Conservation (phyloP, 2,329 filamentous ascomycete species). For the Sporothrix humicola region DNA sequence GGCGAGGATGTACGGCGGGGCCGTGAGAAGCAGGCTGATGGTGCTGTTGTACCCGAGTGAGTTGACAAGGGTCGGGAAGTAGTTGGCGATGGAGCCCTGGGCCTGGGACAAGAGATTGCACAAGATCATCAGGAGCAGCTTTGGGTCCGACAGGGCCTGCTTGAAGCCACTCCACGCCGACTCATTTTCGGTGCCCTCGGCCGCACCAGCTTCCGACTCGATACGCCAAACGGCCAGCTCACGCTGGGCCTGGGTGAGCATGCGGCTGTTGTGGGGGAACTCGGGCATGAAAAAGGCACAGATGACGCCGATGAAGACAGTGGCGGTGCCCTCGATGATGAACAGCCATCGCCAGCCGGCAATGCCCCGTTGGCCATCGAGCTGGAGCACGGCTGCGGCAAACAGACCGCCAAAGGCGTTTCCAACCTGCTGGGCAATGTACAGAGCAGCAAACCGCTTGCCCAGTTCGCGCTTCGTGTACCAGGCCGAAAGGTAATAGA, state of each 20-base stretch:
- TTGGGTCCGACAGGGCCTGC: constrained; percentile 31
- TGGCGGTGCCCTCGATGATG: constrained; percentile 52
- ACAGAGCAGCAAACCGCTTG: constrained; percentile 47
- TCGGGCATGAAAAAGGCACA: constrained; percentile 48
- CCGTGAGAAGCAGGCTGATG: constrained; percentile 53
- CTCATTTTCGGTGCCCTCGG: constrained; percentile 47
- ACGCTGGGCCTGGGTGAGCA: constrained; percentile 42
- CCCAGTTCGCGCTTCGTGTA: constrained; percentile 50
- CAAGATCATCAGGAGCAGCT: constrained; percentile 34
- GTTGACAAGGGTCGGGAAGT: constrained; percentile 44
- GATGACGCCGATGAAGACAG: constrained; percentile 47
- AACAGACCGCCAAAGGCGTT: constrained; percentile 59
- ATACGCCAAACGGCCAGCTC: constrained; percentile 46
- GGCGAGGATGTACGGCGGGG: constrained; percentile 53
- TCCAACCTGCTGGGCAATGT: constrained; percentile 66
- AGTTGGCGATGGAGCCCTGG: constrained; percentile 47
- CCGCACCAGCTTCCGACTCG: constrained; percentile 46
- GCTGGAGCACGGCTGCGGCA: constrained; percentile 54
- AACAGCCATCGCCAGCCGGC: constrained; percentile 61
- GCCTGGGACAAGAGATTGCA: constrained; percentile 45
- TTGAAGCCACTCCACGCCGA: constrained; percentile 38
- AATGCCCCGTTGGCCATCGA: constrained; percentile 54
- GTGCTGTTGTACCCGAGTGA: constrained; percentile 47
- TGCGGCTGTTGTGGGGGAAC: constrained; percentile 49
- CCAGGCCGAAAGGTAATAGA: constrained; percentile 52